A percentile compares a stretch with the other conserved stretches of the same genome.
phyloP scores from a whole-genome alignment of 2,329 filamentous ascomycete species.

The Fusarium neocosmosporiellum region DNA sequence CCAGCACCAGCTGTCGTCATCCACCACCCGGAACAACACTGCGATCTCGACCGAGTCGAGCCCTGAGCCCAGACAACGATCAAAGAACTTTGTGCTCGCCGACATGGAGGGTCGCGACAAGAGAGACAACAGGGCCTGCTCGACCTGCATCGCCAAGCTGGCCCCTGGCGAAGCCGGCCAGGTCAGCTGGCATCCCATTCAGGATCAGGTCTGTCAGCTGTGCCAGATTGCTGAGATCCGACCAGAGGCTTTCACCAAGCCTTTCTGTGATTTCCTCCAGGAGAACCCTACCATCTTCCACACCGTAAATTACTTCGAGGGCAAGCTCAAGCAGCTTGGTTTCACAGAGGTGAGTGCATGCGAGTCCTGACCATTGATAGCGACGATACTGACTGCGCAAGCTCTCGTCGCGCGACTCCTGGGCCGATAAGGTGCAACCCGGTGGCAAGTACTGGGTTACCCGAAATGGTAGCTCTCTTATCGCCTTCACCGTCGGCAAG shows the following conservation, averaged over 20 bases:
- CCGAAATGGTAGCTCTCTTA: slow-evolving; percentile 86
- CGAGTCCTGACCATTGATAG: not conserved
- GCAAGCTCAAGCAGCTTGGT: slow-evolving; percentile 76
- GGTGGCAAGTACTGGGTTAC: slow-evolving; percentile 92
- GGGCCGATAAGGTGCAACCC: slow-evolving; percentile 76
- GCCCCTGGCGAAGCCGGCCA: slow-evolving; percentile 42
- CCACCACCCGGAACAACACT: slow-evolving; percentile 36
- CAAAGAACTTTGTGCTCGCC: slow-evolving; percentile 61
- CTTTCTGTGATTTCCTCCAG: slow-evolving; percentile 88
- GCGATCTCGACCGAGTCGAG: slow-evolving; percentile 42
- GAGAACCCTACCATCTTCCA: slow-evolving; percentile 96
- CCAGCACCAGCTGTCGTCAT: slow-evolving; percentile 50
- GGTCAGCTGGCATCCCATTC: slow-evolving; percentile 47
- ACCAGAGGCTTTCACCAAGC: slow-evolving; percentile 79
- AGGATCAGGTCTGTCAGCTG: slow-evolving; percentile 47
- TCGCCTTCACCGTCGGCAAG: slow-evolving; percentile 86
- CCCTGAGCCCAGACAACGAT: slow-evolving; percentile 16
- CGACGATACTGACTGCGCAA: slow-evolving; percentile 47
- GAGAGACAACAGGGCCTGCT: slow-evolving; percentile 52
- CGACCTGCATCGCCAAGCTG: slow-evolving; percentile 53
- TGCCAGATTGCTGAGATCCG: slow-evolving; percentile 54
- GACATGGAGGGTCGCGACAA: slow-evolving; percentile 53
- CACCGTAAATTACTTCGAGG: slow-evolving; percentile 81
- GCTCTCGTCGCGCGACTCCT: slow-evolving; percentile 83
- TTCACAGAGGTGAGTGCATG: slow-evolving; percentile 71